Conservation (phyloP, 2,329 filamentous ascomycete species). For the Pseudogymnoascus sp. region DNA sequence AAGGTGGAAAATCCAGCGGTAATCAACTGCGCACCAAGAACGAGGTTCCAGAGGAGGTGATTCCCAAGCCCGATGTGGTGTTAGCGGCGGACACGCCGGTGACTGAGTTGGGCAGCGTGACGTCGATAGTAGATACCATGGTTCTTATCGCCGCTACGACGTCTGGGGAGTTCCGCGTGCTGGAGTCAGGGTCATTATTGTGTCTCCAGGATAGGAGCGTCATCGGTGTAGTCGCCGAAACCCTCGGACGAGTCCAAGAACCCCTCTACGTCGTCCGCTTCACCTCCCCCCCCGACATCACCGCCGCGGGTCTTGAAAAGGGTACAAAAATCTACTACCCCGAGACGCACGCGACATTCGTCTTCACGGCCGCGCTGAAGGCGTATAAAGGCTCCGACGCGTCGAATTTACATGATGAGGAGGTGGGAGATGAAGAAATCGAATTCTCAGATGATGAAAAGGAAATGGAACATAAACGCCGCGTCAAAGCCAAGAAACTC, state of each 20-base stretch:
- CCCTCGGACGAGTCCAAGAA: constrained; percentile 75
- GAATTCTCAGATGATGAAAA: constrained; percentile 97
- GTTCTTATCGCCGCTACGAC: constrained; percentile 71
- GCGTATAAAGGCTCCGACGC: constrained; percentile 83
- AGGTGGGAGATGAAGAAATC: constrained; percentile 74
- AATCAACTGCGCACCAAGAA: constrained; percentile 71
- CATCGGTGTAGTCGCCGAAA: constrained; percentile 76
- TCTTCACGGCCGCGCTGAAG: constrained; percentile 79
- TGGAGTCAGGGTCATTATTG: constrained; percentile 77
- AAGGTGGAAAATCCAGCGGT: constrained; percentile 34
- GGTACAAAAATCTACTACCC: constrained; percentile 75
- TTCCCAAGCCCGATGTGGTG: constrained; percentile 70
- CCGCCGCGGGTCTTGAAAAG: constrained; percentile 56
- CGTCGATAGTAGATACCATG: constrained; percentile 71
- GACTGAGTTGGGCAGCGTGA: constrained; percentile 65
- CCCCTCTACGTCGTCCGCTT: constrained; percentile 83
- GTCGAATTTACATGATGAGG: constrained; percentile 91
- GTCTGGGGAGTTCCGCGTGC: constrained; percentile 74
- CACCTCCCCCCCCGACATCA: constrained; percentile 59
- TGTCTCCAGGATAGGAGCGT: constrained; percentile 70
- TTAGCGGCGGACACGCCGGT: constrained; percentile 73
- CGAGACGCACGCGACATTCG: constrained; percentile 67
- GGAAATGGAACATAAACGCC: constrained; percentile 73
- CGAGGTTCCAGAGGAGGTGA: constrained; percentile 57
- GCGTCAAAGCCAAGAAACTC: constrained; percentile 58